These are phyloP conservation scores for Trametes sp. DNA, from an alignment of 1,284 basidiomycete species.

Conservation along the genomic window DNA sequence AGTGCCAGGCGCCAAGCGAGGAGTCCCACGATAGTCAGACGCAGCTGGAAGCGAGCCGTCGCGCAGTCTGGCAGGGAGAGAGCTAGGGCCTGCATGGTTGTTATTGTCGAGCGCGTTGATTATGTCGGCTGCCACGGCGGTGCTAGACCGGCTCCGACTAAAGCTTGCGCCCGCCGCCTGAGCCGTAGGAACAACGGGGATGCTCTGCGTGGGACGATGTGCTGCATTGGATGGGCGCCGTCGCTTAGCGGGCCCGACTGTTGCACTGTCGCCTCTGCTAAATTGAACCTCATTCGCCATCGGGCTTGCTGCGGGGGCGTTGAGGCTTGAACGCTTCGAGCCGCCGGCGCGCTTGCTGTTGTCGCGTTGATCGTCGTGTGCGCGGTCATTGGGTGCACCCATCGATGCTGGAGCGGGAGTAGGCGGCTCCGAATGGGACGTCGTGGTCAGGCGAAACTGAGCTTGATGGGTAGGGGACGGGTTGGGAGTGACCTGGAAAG, in stretches of 20 bases:
- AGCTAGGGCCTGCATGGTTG: conserved; percentile 11
- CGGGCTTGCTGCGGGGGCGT: conserved; percentile 7
- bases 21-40: conserved; percentile 9
- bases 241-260: conserved; percentile 1
- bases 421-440: background rate
- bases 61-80: conserved; percentile 6
- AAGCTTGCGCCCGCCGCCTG: conserved; percentile 20
- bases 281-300: conserved; percentile 4
- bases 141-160: conserved; percentile 20
- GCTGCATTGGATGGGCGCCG: conserved; percentile 13
- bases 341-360: background rate
- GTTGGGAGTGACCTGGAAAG: conserved; percentile 20
- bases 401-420: background rate
- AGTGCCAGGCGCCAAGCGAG: conserved; percentile 13
- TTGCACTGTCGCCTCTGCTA: background rate
- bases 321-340: conserved; percentile 12
- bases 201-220: conserved; percentile 16
- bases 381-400: background rate
- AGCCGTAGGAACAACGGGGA: conserved; percentile 4
- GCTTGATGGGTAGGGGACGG: conserved; percentile 18
- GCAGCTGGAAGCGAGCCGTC: conserved; percentile 6
- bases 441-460: background rate
- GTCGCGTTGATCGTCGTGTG: background rate
- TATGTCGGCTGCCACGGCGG: conserved; percentile 12
- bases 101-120: background rate